Base-by-base conservation (phyloP, 2,329 filamentous ascomycete species). In the Ophiostoma pallidulum region DNA sequence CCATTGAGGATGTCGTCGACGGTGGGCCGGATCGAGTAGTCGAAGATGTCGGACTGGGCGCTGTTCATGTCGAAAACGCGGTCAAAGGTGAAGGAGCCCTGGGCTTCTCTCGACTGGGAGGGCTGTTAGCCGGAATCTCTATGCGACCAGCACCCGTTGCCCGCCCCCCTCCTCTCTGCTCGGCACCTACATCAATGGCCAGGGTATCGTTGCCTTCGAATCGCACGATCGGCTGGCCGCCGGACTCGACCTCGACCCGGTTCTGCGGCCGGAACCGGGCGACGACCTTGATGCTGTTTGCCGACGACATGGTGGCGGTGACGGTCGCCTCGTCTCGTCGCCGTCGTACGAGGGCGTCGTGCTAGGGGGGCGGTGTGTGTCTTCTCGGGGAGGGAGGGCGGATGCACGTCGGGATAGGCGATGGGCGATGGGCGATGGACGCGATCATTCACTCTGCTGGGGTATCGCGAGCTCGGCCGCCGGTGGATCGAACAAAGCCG, bases 1-100 rank as follows among this genome's bases (percentile, higher is more conserved):
- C 92, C 92, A 68, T 97, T 95, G 56, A 98, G 77, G 57, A 98
- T 96, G 65, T 97, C 92, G 70, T 97, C 91, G 57, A 98, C 92
- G 18, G 92, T 97, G 22, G 87, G 80, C 55, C 86, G 83, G 66
- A 98, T 97, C 36, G 92, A 97, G 71, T 92, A 98, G 68, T 97
- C 87, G 71, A 98, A 98, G 60, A 98, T 89, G 68, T 97, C 90
- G 61, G 79, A 74, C 69, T 98, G 92, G 60, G 80, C 80, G 61
- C 87, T 92, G 66, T 77, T 74, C 86, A 95, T 97, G 64, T 87
- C 88, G 71, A 98, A 98, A 56, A 98, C 88, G 54, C 91, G 86
- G 66, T 98, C 92, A 67, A 97, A 98, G 54, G 92, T 98, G 66
- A 97, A 98, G 64, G 81, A 75, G 51, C 88, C 88, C 56, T 83